phyloP scores from a whole-genome alignment of 2,329 filamentous ascomycete species.

The Chaetomiaceae sp. region DNA sequence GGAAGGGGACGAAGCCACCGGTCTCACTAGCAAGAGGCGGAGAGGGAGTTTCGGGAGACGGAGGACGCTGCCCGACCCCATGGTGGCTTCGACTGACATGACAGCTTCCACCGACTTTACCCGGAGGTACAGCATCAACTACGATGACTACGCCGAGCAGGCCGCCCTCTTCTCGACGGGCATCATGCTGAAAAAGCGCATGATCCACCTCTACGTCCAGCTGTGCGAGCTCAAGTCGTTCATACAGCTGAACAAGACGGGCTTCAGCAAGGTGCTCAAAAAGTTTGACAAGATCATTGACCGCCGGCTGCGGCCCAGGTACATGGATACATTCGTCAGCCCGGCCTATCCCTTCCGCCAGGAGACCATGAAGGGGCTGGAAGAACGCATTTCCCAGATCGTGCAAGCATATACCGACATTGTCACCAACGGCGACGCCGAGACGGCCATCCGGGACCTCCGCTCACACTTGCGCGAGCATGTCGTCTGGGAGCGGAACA shows the following conservation, averaged over 20 bases:
- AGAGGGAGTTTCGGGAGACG: slow-evolving; percentile 33
- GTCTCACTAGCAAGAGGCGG: slow-evolving; percentile 42
- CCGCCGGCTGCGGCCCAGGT: slow-evolving; percentile 69
- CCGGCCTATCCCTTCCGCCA: slow-evolving; percentile 76
- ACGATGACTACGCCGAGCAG: slow-evolving; percentile 76
- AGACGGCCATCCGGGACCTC: slow-evolving; percentile 75
- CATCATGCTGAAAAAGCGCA: slow-evolving; percentile 88
- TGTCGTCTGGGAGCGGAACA: slow-evolving; percentile 98
- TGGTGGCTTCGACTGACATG: slow-evolving; percentile 49
- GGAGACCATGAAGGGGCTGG: slow-evolving; percentile 64
- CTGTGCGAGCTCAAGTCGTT: slow-evolving; percentile 95
- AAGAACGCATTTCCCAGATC: slow-evolving; percentile 67
- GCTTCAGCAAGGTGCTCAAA: slow-evolving; percentile 93
- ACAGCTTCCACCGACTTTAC: slow-evolving; percentile 57
- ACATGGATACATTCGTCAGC: slow-evolving; percentile 69
- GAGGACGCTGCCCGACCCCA: slow-evolving; percentile 34
- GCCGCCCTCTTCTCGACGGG: slow-evolving; percentile 60
- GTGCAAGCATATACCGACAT: slow-evolving; percentile 77
- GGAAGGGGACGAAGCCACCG: slow-evolving; percentile 57
- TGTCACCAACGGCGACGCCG: slow-evolving; percentile 74
- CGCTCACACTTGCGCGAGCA: slow-evolving; percentile 90
- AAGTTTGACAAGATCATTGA: slow-evolving; percentile 98
- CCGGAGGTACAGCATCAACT: slow-evolving; percentile 59
- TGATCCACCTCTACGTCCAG: slow-evolving; percentile 81
- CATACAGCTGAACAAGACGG: slow-evolving; percentile 91